Base-by-base conservation (phyloP, 140 eudicot species). In the Oenanthe javanica region DNA sequence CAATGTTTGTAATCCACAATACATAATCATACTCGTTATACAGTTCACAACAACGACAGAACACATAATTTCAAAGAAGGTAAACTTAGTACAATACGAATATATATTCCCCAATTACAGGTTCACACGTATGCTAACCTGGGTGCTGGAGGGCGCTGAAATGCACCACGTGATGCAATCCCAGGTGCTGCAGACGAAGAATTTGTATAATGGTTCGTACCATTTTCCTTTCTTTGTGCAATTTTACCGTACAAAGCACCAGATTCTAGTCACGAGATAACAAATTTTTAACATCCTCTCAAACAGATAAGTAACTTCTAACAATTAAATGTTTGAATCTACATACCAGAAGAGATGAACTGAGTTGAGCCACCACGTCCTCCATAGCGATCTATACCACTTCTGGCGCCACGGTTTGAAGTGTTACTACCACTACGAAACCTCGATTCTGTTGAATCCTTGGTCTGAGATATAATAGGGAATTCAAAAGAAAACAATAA, bases 361-460 rank as follows among this genome's bases (percentile, higher is more conserved):
- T 86, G 92, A 54, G 88, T 72, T 71, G 90, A 80, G 77, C 89
- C 87, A 69, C 91, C 88, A 73, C 97, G 99, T 61, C 89, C 86
- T 59, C 77, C 51, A 75, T 91, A 88, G 13, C 97, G 97, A 14
- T 90, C 97, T 14, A 87, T 49, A 48, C 91, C 91, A 61, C 89
- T 84, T 86, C 93, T 89, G 80, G 83, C 83, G 27, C 92, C 96
- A 82, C 96, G 97, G 49, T 27, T 89, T 72, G 96, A 88, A 80
- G 85, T 88, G 87, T 84, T 85, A 86, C 84, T 82, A 78, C 82
- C 84, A 81, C 93, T 91, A 82, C 98, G 97, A 74, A 93, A 70
- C 90, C 97, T 88, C 23, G 89, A 79, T 71, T 95, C 99, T 79
- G 91, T 79, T 43, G 94, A 84, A 82, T 95, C 99, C 86, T 95